Conservation (phyloP, 2,329 filamentous ascomycete genomes). For the Mollisiaceae sp. region DNA sequence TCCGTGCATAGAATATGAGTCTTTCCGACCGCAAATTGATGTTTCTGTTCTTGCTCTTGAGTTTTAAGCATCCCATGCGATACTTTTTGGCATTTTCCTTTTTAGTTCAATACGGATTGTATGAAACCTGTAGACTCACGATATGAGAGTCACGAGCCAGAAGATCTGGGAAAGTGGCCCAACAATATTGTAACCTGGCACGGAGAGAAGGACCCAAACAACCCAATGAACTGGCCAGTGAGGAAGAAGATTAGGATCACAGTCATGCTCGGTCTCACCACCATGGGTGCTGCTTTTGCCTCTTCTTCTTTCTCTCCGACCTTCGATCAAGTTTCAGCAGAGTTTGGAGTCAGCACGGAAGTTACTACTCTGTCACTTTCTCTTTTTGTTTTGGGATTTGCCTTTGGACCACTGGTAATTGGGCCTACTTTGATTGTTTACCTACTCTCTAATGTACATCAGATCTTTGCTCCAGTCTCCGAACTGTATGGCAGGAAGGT, state of each 20-base stretch:
- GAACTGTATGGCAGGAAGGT: conserved; percentile 28
- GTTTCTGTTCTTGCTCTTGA: background rate
- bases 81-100: background rate
- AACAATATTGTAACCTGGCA: conserved; percentile 5
- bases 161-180: background rate
- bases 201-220: conserved; percentile 3
- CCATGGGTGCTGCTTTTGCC: conserved; percentile 5
- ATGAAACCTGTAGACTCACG: background rate
- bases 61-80: background rate
- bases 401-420: conserved; percentile 13
- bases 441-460: background rate
- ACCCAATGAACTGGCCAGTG: conserved; percentile 1
- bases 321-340: background rate
- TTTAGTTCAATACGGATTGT: background rate
- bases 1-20: background rate
- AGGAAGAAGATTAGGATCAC: background rate
- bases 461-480: conserved; percentile 16
- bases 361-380: background rate
- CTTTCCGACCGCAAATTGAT: background rate
- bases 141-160: conserved; percentile 6
- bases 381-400: conserved; percentile 4
- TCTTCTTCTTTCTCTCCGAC: conserved; percentile 1
- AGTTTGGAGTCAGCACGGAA: background rate
- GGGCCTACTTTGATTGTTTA: background rate
- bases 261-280: conserved; percentile 4